A percentile compares a stretch with the other conserved stretches of the same genome.
Conservation (phyloP, 441 rosid species). For the Brassica balearica region DNA sequence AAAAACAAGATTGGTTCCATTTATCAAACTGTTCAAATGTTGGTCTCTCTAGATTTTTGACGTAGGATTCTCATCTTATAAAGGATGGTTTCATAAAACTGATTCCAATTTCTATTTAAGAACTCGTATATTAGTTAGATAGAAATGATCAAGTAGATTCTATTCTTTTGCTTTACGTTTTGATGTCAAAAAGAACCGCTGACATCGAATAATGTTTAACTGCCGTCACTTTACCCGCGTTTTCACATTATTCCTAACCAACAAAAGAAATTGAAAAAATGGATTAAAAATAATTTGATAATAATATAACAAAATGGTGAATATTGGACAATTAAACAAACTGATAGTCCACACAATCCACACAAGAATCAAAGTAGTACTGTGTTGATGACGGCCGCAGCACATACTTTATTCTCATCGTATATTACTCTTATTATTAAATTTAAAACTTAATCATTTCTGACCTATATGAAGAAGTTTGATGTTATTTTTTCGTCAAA, state of each 20-base stretch:
- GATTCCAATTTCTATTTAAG: background rate
- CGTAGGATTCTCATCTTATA: conserved; percentile 8
- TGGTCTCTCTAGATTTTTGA: background rate
- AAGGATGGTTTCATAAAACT: background rate
- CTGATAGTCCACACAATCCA: conserved; percentile 21
- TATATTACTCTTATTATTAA: background rate
- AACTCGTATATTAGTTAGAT: conserved; percentile 18
- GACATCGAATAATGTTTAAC: conserved; percentile 27
- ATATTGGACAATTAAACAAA: conserved; percentile 25
- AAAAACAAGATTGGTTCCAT: background rate
- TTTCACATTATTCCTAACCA: conserved; percentile 39
- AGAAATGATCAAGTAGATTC: conserved; percentile 36
- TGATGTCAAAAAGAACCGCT: background rate
- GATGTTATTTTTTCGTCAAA: background rate
- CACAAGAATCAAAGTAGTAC: conserved; percentile 12
- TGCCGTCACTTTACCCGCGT: conserved; percentile 44
- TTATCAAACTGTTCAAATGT: background rate
- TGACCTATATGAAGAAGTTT: conserved; percentile 2
- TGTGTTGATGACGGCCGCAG: conserved; percentile 39
- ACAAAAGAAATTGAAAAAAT: conserved; percentile 24
- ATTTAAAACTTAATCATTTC: background rate
- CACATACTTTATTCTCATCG: conserved; percentile 21
- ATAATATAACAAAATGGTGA: conserved; percentile 9
- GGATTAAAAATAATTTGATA: background rate
- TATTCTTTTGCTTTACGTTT: conserved; percentile 45